Base-by-base conservation (phyloP, 768 basidiomycete species). In the Leccinum sublutescens region DNA sequence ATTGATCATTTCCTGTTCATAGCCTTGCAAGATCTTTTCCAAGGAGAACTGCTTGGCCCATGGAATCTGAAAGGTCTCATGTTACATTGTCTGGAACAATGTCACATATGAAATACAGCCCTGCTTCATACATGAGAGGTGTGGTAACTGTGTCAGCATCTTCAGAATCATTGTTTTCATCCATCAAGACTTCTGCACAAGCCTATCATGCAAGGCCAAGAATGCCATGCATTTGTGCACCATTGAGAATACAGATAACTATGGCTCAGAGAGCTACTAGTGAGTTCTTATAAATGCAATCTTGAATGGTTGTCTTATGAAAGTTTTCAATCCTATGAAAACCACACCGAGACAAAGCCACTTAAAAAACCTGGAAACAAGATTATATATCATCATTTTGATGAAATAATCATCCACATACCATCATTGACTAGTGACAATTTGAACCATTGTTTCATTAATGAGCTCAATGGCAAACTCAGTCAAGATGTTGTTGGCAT, bases 221-320 rank as follows among this genome's bases (percentile, higher is more conserved):
- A 4, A 25, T 9, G 1, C 5, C n/a, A 9, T 45, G 21, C 10
- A 10, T 33, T 7, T 62, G 43, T 0, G 23, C 21, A 0, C 52
- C 52, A 17, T 62, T 60, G 0, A 62, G 4, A 8, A 62, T 60
- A 58, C 62, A 62, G 0, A 62, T 52, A 1, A 1, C 4, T 4
- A 60, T 54, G n/a, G n/a, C n/a, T n/a, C n/a, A n/a, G n/a, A 62
- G 49, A 15, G 55, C n/a, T n/a, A n/a, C 58, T 1, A 62, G 52
- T 1, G 33, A 1, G 29, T 33, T 57, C n/a, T 59, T 55, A 1
- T 19, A 21, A 14, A 9, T 17, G 11, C 29, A 49, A 23, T 62
- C 12, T 21, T 31, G 17, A 25, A 15, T 3, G 1, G 27, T 7
- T 2, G 27, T 14, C 0, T 3, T 2, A 0, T 25, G 17, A 15